These are phyloP conservation scores for Metschnikowia peoriensis DNA, from an alignment of 805 yeast genomes.

Conservation along the genomic window DNA sequence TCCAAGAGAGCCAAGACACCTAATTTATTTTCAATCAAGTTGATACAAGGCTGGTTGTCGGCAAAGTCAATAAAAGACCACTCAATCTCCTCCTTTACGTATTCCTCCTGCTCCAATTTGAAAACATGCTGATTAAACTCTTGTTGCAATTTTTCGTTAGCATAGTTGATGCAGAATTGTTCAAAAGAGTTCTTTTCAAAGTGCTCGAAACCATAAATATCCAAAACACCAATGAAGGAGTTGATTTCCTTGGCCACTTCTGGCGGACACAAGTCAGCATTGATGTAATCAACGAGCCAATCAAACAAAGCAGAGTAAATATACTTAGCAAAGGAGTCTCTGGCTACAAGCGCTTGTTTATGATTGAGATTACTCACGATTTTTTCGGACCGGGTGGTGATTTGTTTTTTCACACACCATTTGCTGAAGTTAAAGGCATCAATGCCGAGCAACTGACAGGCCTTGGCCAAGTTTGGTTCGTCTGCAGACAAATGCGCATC, in stretches of 20 bases:
- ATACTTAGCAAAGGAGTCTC: constrained; percentile 96
- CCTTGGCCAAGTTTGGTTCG: constrained; percentile 80
- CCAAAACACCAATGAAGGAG: constrained; percentile 91
- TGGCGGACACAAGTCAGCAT: constrained; percentile 76
- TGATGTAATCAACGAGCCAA: constrained; percentile 88
- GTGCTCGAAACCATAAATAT: constrained; percentile 97
- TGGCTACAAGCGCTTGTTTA: constrained; percentile 83
- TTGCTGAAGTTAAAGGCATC: constrained; percentile 73
- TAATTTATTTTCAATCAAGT: constrained; percentile 81
- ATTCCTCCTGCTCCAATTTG: constrained; percentile 95
- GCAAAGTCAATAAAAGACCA: constrained; percentile 96
- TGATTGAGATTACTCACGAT: constrained; percentile 79
- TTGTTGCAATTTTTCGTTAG: constrained; percentile 95
- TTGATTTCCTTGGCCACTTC: constrained; percentile 57
- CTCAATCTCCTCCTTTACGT: constrained; percentile 85
- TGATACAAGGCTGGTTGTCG: constrained; percentile 96
- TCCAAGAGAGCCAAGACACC: constrained; percentile 88
- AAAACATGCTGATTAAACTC: constrained; percentile 97
- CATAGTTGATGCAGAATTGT: constrained; percentile 96
- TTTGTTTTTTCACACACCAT: constrained; percentile 92
- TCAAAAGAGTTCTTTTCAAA: constrained; percentile 92
- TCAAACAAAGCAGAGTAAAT: constrained; percentile 90
- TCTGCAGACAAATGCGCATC: constrained; percentile 81
- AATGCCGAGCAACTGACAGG: constrained; percentile 80
- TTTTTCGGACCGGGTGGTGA: constrained; percentile 88